Evolutionary conservation across 164 flowering plant genomes (phyloP).

Genomic region (Litsea cubeba): DNA sequence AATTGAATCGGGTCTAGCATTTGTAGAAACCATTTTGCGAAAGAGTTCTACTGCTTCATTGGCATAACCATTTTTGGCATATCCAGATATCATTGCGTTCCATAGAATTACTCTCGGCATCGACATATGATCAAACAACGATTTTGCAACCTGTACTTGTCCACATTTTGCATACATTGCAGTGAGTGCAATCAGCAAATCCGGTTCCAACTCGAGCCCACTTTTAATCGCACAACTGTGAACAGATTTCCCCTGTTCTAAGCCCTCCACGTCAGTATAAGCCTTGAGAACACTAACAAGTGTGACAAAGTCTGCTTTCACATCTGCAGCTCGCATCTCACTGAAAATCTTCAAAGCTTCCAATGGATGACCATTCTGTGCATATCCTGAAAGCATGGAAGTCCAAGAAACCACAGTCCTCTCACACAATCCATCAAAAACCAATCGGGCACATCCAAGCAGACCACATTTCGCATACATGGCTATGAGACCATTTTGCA

Average conservation of each 20-base stretch:
- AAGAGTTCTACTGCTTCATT: slow-evolving; percentile 27
- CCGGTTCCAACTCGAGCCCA: slow-evolving; percentile 27
- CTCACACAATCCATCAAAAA: slow-evolving; percentile 20
- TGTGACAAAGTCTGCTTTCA: slow-evolving; percentile 26
- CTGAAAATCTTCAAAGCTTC: slow-evolving; percentile 28
- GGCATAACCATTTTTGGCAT: slow-evolving; percentile 33
- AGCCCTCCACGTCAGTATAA: slow-evolving; percentile 29
- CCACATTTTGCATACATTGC: slow-evolving; percentile 34
- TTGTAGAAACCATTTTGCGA: slow-evolving; percentile 15
- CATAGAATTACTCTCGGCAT: slow-evolving; percentile 22
- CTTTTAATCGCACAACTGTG: slow-evolving; percentile 23
- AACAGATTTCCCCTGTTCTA: slow-evolving; percentile 24
- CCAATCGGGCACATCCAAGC: slow-evolving; percentile 12
- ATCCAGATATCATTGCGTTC: slow-evolving; percentile 38
- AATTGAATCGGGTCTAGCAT: slow-evolving; percentile 25
- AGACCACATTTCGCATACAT: slow-evolving; percentile 27
- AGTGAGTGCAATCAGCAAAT: slow-evolving; percentile 28
- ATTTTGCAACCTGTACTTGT: slow-evolving; percentile 21
- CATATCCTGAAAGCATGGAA: slow-evolving; percentile 29
- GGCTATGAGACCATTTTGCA: slow-evolving; percentile 34
- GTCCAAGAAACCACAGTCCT: slow-evolving; percentile 35
- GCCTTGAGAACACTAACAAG: slow-evolving; percentile 30
- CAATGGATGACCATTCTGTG: slow-evolving; percentile 28
- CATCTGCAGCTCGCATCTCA: slow-evolving; percentile 18
- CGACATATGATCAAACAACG: slow-evolving; percentile 24